Evolutionary conservation across 257 asterid genomes (phyloP).

Genomic region (Echites panduratus): DNA sequence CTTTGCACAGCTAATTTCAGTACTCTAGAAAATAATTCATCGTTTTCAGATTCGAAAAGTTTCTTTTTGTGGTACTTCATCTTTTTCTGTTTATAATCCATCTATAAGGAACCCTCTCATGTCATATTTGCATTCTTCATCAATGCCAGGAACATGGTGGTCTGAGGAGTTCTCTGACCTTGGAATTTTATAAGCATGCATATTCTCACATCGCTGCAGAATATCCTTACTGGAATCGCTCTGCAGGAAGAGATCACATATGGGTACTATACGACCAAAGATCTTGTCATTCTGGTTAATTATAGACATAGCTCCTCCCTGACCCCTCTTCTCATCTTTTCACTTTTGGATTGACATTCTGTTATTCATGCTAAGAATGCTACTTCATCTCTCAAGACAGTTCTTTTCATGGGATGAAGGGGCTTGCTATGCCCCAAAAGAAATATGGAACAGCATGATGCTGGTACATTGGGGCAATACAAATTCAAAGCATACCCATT

Average conservation of each 20-base stretch:
- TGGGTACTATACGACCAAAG: constrained; percentile 53
- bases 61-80: background rate
- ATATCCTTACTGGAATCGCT: constrained; percentile 78
- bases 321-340: background rate
- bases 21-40: background rate
- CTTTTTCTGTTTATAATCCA: background rate
- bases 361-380: constrained; percentile 17
- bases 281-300: background rate
- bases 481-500: constrained; percentile 77
- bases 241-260: constrained; percentile 93
- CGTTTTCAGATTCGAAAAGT: background rate
- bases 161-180: constrained; percentile 78
- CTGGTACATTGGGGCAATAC: constrained; percentile 99
- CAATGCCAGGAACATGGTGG: constrained; percentile 68
- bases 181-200: constrained; percentile 80
- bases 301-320: background rate
- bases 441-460: constrained; percentile 98
- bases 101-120: constrained; percentile 5
- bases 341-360: background rate
- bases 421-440: constrained; percentile 99
- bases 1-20: background rate
- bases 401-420: constrained; percentile 99
- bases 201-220: constrained; percentile 59
- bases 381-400: constrained; percentile 43
- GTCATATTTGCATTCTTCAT: constrained; percentile 10